phyloP scores from a whole-genome alignment of 2,329 filamentous ascomycete species.

The Fusarium incarnatum region DNA sequence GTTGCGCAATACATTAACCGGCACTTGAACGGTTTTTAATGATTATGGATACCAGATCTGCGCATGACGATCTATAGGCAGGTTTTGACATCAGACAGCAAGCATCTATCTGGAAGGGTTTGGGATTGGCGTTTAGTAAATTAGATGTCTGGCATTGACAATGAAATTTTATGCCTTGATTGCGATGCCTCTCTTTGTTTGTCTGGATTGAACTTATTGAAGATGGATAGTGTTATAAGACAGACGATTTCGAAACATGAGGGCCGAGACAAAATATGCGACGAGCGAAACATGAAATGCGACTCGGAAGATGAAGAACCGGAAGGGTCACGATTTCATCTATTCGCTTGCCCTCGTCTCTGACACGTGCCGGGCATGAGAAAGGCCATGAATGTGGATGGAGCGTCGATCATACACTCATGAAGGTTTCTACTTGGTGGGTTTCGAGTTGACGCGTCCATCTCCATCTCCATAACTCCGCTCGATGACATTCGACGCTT shows the following conservation, averaged over 20 bases:
- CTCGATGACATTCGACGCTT: constrained; percentile 6
- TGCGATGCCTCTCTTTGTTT: constrained; percentile 10
- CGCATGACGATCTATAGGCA: constrained; percentile 19
- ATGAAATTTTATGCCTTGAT: constrained; percentile 22
- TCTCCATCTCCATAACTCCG: constrained; percentile 10
- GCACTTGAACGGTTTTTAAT: constrained; percentile 11
- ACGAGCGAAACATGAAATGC: constrained; percentile 30
- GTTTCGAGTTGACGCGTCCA: constrained; percentile 41
- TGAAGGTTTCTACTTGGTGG: constrained; percentile 17
- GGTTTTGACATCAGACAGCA: constrained; percentile 8
- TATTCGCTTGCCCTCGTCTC: constrained; percentile 7
- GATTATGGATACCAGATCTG: constrained; percentile 25
- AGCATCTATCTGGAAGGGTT: constrained; percentile 18
- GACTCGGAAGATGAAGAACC: constrained; percentile 33
- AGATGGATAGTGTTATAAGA: background rate
- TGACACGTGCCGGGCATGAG: constrained; percentile 19
- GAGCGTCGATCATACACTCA: constrained; percentile 33
- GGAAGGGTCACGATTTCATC: constrained; percentile 20
- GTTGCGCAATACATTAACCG: constrained; percentile 3
- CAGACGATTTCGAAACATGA: constrained; percentile 16
- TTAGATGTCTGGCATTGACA: constrained; percentile 29
- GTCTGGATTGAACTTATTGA: background rate
- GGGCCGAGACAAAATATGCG: constrained; percentile 11
- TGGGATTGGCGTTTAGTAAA: constrained; percentile 19
- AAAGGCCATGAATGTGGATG: constrained; percentile 3